Base-by-base conservation (phyloP, 805 yeast genomes). In the Candida xyloterini region DNA sequence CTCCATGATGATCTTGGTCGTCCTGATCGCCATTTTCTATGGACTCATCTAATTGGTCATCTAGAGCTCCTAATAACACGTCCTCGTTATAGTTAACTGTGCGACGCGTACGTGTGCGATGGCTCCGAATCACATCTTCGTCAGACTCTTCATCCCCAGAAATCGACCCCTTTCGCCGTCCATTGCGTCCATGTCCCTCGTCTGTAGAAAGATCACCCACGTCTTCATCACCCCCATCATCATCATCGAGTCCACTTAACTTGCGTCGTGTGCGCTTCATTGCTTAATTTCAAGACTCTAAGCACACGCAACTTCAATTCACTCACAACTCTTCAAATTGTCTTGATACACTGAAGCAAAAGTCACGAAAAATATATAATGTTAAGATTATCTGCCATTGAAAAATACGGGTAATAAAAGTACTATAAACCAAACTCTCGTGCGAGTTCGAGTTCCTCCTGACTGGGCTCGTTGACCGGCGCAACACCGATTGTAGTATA, bases 81-180 rank as follows among this genome's bases (percentile, higher is more conserved):
- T 62, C 67, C 42, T 62, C 67, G 34, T 62, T 62, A 33, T 62
- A 62, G 38, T 61, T 62, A 18, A 62, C 56, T 10, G 52, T 33
- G 26, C 51, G 51, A 21, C 59, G 50, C 56, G 67, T 33, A 34
- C 63, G 53, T 33, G 55, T 59, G 29, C 61, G 46, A 27, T 52
- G 55, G 10, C 52, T 46, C 47, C 48, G 58, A 28, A 38, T 30
- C 7, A 25, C 40, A 23, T 50, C 57, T 11, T 53, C 53, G 4
- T 51, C 58, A 4, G 48, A 57, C 5, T 53, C 53, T 2, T 46
- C 54, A 7, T 44, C 47, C 6, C 31, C 42, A n/a, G n/a, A 13
- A 18, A 10, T 14, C 15, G 13, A 11, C 7, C 25, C 13, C 15
- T 14, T 18, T 10, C 33, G 22, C 28, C 35, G 35, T 55, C 57